Evolutionary conservation across 1,284 basidiomycete genomes (phyloP), one percentile per base, ranked within the genome.

Genomic region (Somion occarium): DNA sequence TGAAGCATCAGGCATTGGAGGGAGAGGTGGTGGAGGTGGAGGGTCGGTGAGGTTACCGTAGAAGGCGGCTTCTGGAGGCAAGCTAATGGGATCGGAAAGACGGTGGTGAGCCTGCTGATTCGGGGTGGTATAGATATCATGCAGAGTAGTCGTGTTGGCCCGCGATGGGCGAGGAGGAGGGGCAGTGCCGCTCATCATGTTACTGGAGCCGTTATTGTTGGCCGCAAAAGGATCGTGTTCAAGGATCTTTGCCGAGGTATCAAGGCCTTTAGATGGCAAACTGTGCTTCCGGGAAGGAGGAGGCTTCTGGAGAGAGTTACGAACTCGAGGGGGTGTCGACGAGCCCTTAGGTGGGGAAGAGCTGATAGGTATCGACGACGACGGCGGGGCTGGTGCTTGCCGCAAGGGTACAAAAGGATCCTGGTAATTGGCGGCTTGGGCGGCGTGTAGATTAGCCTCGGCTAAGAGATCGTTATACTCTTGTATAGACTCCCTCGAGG

Each of bases 151-250:
- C 7, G 88, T 91, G 65, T 91, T 91, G 53, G 85, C 85, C 53
- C 88, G 78, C 45, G 88, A 89, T 1, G 88, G 88, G 44, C 88
- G 78, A 3, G 85, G 83, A 15, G 88, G 88, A 1, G 87, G 80
- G 3, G 74, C 66, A 22, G 71, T 65, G 55, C 61, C 61, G 62
- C 71, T 67, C 60, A 69, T 73, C 67, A 70, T 55, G 42, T 19
- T 43, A 24, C 19, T 22, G 22, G 42, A 22, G 42, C 42, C 42
- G 42, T 43, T 23, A 42, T 61, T 43, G 50, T 62, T 66, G 26
- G 71, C 69, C 23, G 82, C 80, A 60, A 85, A 85, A 5, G 84
- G 82, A 67, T 87, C 83, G 63, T 69, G 65, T 56, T 80, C 74
- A 51, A 73, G 58, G 64, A 38, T 63, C 37, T 44, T 49, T n/a